These are phyloP conservation scores for Chaetomium olivaceum DNA, from an alignment of 2,329 filamentous ascomycete species.

Conservation along the genomic window DNA sequence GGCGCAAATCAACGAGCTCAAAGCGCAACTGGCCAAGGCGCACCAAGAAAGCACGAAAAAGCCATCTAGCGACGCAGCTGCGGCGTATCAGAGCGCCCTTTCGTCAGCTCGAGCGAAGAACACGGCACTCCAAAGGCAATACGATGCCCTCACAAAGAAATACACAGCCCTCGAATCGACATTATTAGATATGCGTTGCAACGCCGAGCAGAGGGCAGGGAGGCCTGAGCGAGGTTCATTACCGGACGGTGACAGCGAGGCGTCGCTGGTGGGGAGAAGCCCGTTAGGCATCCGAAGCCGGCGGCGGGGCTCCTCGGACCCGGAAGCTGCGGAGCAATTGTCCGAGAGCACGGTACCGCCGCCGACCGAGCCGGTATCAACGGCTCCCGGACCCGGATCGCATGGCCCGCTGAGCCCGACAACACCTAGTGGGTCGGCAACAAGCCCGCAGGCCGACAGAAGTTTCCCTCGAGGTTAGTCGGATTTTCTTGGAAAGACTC, in stretches of 20 bases:
- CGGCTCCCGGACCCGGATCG: constrained; percentile 32
- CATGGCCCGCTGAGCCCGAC: constrained; percentile 44
- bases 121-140: constrained; percentile 54
- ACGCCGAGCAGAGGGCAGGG: constrained; percentile 31
- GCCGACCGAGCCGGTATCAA: constrained; percentile 42
- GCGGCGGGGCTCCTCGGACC: constrained; percentile 47
- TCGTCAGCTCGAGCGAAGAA: constrained; percentile 56
- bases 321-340: constrained; percentile 46
- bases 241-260: constrained; percentile 40
- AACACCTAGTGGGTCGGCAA: constrained; percentile 36
- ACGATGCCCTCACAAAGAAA: constrained; percentile 51
- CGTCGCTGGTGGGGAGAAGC: constrained; percentile 42
- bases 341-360: constrained; percentile 46
- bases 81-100: constrained; percentile 48
- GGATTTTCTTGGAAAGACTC: constrained; percentile 17
- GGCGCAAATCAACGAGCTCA: constrained; percentile 50
- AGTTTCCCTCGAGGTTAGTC: constrained; percentile 50
- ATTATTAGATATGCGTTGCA: constrained; percentile 50
- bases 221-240: constrained; percentile 9
- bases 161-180: constrained; percentile 55
- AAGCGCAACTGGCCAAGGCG: constrained; percentile 47
- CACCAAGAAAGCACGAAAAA: constrained; percentile 31
- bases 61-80: constrained; percentile 36
- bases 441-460: constrained; percentile 40
- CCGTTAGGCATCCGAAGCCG: constrained; percentile 40